Percentiles rank a stretch among this genome's conserved stretches.
These are phyloP conservation scores for Polytrichum formosum DNA, from an alignment of 225 moss, liverwort and hornwort species.

Conservation along the genomic window DNA sequence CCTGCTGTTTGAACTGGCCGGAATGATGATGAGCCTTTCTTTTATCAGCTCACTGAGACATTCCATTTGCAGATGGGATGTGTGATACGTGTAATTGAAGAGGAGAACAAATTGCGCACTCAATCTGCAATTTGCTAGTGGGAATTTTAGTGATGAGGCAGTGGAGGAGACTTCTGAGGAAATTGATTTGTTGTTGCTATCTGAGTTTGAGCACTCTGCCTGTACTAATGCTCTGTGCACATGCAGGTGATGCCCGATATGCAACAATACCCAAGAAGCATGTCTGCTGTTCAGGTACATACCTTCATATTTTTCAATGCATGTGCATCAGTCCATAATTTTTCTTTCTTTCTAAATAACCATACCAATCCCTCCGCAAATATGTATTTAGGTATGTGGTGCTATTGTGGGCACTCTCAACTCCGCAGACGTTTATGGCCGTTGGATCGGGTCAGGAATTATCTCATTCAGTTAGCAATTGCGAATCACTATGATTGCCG, in stretches of 20 bases:
- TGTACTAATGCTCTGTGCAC: background rate
- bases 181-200: background rate
- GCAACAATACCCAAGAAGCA: slow-evolving; percentile 63
- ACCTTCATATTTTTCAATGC: background rate
- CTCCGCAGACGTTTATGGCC: no score
- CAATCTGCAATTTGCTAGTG: slow-evolving; percentile 20
- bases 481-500: no score
- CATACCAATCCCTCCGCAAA: no score
- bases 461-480: no score
- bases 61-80: slow-evolving; percentile 61
- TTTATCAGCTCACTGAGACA: no score
- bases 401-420: no score
- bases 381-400: no score
- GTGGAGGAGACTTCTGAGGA: background rate
- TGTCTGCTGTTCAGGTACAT: slow-evolving; percentile 54
- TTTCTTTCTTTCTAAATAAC: no score
- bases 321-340: no score
- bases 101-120: slow-evolving; percentile 62
- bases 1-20: no score
- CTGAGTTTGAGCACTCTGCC: slow-evolving; percentile 33
- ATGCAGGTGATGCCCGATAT: slow-evolving; percentile 76
- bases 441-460: no score
- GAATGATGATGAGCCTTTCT: no score
- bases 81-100: slow-evolving; percentile 58
- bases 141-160: slow-evolving; percentile 19